Percentiles rank a stretch among this genome's conserved stretches.
Evolutionary conservation across 179 eudicot genomes (phyloP).

Genomic region (Corrigiola litoralis): DNA sequence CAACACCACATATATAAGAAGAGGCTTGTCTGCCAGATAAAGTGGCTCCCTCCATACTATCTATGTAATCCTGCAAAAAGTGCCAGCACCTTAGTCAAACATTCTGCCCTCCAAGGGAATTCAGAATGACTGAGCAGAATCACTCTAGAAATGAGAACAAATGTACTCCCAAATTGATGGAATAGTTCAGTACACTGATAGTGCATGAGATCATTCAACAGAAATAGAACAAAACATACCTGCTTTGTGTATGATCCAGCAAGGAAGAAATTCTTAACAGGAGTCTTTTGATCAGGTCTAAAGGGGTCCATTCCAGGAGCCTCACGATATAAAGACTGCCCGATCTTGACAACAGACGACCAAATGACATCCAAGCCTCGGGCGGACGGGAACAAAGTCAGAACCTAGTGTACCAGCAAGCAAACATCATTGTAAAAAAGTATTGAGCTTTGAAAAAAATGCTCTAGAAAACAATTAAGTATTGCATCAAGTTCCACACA

Average conservation of each 20-base stretch:
- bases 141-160: background rate
- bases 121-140: background rate
- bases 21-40: slow-evolving; percentile 92
- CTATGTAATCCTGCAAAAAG: slow-evolving; percentile 78
- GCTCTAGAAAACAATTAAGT: background rate
- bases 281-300: slow-evolving; percentile 96
- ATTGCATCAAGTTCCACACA: background rate
- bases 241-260: slow-evolving; percentile 97
- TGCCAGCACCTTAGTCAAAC: background rate
- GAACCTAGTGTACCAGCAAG: slow-evolving; percentile 42
- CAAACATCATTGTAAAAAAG: background rate
- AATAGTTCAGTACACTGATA: background rate
- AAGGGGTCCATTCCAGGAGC: slow-evolving; percentile 97
- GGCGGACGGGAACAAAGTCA: slow-evolving; percentile 80
- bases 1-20: slow-evolving; percentile 83
- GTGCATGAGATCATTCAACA: background rate
- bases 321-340: slow-evolving; percentile 88
- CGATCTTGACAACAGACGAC: slow-evolving; percentile 95
- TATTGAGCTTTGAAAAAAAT: background rate
- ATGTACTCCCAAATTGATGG: background rate
- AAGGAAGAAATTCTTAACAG: slow-evolving; percentile 83
- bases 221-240: slow-evolving; percentile 32
- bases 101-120: background rate
- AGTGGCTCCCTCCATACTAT: slow-evolving; percentile 99
- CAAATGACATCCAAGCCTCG: slow-evolving; percentile 85